Evolutionary conservation across 192 early-diverging fungal genomes (phyloP).

Genomic region (Dissophora globulifera): DNA sequence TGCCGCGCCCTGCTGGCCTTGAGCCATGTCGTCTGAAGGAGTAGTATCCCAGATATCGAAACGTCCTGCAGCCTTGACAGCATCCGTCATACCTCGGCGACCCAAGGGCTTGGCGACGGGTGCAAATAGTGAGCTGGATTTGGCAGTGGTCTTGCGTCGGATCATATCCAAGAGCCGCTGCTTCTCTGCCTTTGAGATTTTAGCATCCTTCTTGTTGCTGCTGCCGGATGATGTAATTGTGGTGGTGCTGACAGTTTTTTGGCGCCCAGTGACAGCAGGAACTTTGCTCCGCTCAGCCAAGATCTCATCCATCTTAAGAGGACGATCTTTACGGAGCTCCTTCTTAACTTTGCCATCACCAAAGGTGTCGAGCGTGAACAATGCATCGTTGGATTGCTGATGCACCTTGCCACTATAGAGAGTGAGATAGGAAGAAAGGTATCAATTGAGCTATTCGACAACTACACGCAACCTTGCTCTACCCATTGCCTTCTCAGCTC

Average conservation of each 20-base stretch:
- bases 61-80: conserved; percentile 52
- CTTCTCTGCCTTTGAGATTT: conserved; percentile 52
- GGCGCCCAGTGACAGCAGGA: conserved; percentile 54
- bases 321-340: conserved; percentile 59
- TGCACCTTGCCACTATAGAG: conserved; percentile 63
- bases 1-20: conserved; percentile 45
- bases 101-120: conserved; percentile 23
- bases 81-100: conserved; percentile 40
- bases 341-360: conserved; percentile 67
- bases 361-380: conserved; percentile 76
- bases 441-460: not conserved
- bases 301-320: conserved; percentile 87
- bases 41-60: conserved; percentile 77
- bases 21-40: too few species aligned
- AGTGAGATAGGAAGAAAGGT: conserved; percentile 7
- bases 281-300: conserved; percentile 78
- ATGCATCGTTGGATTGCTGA: conserved; percentile 56
- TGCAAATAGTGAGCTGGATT: conserved; percentile 31
- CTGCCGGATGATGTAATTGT: not conserved
- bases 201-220: conserved; percentile 18
- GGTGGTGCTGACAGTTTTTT: conserved; percentile 9
- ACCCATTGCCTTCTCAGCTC: too few species aligned
- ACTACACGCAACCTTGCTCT: too few species aligned
- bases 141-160: conserved; percentile 31
- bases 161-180: conserved; percentile 36